phyloP scores from a whole-genome alignment of 495 filamentous ascomycete species.

The Apiosordaria backusii region DNA sequence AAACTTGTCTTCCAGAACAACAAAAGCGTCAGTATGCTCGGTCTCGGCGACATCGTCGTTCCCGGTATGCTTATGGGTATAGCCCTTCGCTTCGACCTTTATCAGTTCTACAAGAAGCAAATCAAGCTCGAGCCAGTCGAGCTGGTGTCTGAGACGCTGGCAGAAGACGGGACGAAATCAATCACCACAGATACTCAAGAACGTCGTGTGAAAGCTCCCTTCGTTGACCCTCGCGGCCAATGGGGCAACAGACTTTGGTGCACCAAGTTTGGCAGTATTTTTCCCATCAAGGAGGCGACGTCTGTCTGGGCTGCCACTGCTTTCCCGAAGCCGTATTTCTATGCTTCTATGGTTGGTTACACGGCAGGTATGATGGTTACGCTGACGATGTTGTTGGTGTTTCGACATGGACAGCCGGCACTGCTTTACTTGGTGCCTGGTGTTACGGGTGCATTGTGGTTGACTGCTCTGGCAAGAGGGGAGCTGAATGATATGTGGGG shows the following conservation, averaged over 20 bases:
- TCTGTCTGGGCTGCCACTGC: constrained; percentile 42
- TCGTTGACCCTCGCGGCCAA: constrained; percentile 55
- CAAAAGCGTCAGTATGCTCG: constrained; percentile 71
- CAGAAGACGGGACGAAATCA: constrained; percentile 29
- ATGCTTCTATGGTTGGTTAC: constrained; percentile 75
- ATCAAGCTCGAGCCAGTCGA: constrained; percentile 36
- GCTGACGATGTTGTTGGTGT: constrained; percentile 71
- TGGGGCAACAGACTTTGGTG: constrained; percentile 92
- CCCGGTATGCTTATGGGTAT: constrained; percentile 89
- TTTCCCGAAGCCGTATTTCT: constrained; percentile 89
- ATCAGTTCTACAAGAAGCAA: constrained; percentile 65
- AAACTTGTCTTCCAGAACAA: constrained; percentile 85
- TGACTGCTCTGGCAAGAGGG: constrained; percentile 67
- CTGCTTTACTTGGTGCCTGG: constrained; percentile 90
- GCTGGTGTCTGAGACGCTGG: constrained; percentile 29
- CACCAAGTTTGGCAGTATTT: constrained; percentile 28
- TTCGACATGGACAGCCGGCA: constrained; percentile 81
- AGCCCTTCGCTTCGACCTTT: constrained; percentile 86
- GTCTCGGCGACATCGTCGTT: constrained; percentile 90
- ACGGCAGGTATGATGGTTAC: constrained; percentile 74
- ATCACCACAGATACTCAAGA: constrained; percentile 30
- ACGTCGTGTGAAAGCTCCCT: constrained; percentile 53
- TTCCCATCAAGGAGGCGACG: constrained; percentile 38
- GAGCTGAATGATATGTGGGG: constrained; percentile 73
- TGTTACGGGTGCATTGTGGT: constrained; percentile 71